phyloP scores from a whole-genome alignment of 106 monocot species.

The Allium cepa region DNA sequence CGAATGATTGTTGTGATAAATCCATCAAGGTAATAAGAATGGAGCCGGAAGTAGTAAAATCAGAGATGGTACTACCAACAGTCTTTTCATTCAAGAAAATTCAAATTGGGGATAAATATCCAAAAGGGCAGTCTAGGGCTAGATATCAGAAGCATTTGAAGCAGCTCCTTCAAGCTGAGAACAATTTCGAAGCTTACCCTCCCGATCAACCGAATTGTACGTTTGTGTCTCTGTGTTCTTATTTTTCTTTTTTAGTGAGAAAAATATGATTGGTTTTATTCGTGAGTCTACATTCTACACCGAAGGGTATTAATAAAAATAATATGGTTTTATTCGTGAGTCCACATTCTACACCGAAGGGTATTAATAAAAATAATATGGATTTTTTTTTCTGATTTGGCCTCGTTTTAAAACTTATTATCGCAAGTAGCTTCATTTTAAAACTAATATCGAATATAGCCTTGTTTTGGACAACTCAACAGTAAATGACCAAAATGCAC shows the following conservation, averaged over 20 bases:
- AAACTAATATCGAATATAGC: no score
- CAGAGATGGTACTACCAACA: conserved; percentile 57
- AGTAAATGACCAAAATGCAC: no score
- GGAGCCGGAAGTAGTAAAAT: conserved; percentile 52
- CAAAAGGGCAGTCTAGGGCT: conserved; percentile 54
- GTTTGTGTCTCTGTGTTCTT: background rate
- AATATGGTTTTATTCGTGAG: background rate
- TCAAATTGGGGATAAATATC: conserved; percentile 67
- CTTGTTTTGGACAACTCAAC: no score
- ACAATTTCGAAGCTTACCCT: conserved; percentile 20
- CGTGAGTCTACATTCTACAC: background rate
- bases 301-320: background rate
- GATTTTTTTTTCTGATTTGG: no score
- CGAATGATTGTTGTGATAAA: no score
- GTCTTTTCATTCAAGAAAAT: conserved; percentile 47
- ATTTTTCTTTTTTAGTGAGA: background rate
- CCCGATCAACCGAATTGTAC: conserved; percentile 50
- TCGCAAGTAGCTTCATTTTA: no score
- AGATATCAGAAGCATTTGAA: conserved; percentile 79
- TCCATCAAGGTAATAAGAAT: conserved; percentile 7
- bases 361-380: no score
- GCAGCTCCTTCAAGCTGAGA: conserved; percentile 69
- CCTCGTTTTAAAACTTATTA: no score
- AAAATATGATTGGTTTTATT: background rate
- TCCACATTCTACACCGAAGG: no score